Base-by-base conservation (phyloP, 495 filamentous ascomycete genomes). In the Xylaria venustula region DNA sequence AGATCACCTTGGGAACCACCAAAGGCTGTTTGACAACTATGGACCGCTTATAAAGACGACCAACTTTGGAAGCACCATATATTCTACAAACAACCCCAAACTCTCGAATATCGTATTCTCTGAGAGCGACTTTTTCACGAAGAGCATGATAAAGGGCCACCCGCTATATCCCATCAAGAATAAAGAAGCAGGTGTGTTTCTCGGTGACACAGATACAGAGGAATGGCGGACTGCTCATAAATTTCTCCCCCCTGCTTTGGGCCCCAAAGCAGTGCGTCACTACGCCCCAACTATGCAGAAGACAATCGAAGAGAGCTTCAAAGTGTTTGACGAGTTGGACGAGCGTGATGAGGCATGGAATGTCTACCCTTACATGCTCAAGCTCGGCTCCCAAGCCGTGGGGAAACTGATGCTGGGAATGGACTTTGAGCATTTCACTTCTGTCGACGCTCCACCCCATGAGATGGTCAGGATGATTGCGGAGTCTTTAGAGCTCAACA, bases 291-390 rank as follows among this genome's bases (percentile, higher is more conserved):
- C 74, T 1, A 85, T 87, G 79, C 81, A 85, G 51, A 51, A 71
- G 7, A 74, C 75, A 0, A 77, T 77, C 0, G 68, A 78, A 30
- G 65, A 75, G 20, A 36, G 75, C 11, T 84, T 82, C 59, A 66
- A 59, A 8, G 78, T 85, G 1, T 84, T 86, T 34, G 84, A 86
- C 59, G 73, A 77, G 48, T 65, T 86, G 9, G 80, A 83, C 60
- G 57, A 74, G 28, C 64, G 71, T 15, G 77, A 64, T 0, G 74
- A 81, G 55, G 75, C 83, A 0, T 85, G 74, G 73, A 86, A 86
- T 64, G 82, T 81, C 8, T 87, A 86, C 55, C 79, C 77, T 37
- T 85, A 81, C 50, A 86, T 85, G 81, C 62, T 86, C 15, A 86
- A 87, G 69, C 73, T 87, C 0, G 82, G 71, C 3, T 78, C 81